Evolutionary conservation across 2,329 filamentous ascomycete genomes (phyloP), one percentile per base, ranked within the genome.

Genomic region (Fusarium brachygibbosum): DNA sequence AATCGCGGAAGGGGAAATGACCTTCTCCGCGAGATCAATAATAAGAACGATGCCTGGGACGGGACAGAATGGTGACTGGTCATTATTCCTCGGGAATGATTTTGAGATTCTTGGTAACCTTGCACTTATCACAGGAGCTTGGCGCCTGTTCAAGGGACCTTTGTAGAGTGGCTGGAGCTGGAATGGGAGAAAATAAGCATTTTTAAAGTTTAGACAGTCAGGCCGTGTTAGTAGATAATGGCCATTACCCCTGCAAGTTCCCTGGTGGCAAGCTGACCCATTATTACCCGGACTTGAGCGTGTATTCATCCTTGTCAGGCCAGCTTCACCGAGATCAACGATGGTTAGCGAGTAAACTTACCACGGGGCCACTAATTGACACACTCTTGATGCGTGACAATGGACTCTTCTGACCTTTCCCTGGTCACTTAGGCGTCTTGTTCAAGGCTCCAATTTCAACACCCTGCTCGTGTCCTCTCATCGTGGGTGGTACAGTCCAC

Each of bases 1-100:
- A 28, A 50, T 37, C 46, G 32, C 23, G 21, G 46, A 21, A 50
- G 46, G 32, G 37, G 46, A 37, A 50, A 50, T 13, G 21, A 29
- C 32, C 46, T 50, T 50, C 32, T 48, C 45, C 45, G 14, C 46
- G 46, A 21, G 4, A 16, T 6, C 21, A 28, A 50, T 50, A 38
- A 50, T 50, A 25, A 50, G 37, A 50, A 37, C 37, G 46, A 50
- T 50, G 32, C 32, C 32, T 37, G 21, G 19, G 46, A 17, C 21
- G 11, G 46, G 32, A 50, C 32, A 50, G 32, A 38, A 50, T 50
- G 35, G 19, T 50, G 46, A 50, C 46, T 50, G 46, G 32, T 50
- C 46, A 37, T 50, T 50, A 11, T 50, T 49, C 46, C 46, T 50
- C 46, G 23, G n/a, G 21, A 50, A 50, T 37, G 25, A 23, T 28